Evolutionary conservation across 768 basidiomycete genomes (phyloP), one percentile per base, ranked within the genome.

Genomic region (Leccinum aurantiacum): DNA sequence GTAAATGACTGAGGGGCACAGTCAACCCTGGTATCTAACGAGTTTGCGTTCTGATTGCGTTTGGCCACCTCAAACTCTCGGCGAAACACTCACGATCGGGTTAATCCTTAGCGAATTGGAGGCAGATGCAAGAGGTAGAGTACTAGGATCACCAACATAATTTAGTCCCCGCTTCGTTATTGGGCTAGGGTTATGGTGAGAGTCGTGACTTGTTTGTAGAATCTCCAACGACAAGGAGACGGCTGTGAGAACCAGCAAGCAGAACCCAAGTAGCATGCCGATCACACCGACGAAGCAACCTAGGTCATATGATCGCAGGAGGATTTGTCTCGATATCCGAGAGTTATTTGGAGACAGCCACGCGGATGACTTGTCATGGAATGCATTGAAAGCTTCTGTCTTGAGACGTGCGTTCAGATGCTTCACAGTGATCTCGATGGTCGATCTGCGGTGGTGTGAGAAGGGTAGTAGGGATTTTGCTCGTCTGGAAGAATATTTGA

Each of bases 21-120:
- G 91, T 95, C 7, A 93, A 61, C 1, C 93, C 93, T 22, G 93
- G 93, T 38, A 95, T 86, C 91, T 93, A 63, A 17, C 25, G 24
- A 41, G 53, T 31, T 27, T 63, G 44, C 60, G 60, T 50, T 35
- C 33, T 25, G 27, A 33, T 38, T 5, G 61, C 8, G 10, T 53
- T 46, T 50, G 27, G 25, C 33, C 24, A 55, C 11, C 22, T 50
- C 49, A 24, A 37, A 53, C 29, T 2, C 19, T 49, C 2, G 19
- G 56, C 3, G 17, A 10, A 59, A 54, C 4, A 62, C 76, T 71
- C 64, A 75, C 78, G 64, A 76, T 74, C 3, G 71, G 66, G 33
- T 53, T 65, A 48, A 74, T 63, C 53, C 62, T 67, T 35, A 65
- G 55, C 5, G 52, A n/a, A 22, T 58, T 33, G 22, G 58, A 58